Conservation (phyloP, 148 eudicot genomes). For the Mesembryanthemum crystallinum region DNA sequence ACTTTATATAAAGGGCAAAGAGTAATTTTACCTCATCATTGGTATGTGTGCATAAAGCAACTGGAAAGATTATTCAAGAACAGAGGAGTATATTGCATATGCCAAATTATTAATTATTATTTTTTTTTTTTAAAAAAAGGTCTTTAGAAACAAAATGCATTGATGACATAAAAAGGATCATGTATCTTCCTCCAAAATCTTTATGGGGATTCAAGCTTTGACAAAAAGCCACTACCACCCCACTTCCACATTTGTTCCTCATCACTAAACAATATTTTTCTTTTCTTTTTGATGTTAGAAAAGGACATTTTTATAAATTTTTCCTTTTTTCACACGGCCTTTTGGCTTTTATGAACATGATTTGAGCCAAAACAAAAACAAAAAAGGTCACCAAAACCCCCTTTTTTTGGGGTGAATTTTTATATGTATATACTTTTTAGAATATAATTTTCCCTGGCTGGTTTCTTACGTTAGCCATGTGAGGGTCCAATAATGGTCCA, state of each 20-base stretch:
- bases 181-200: conserved; percentile 17
- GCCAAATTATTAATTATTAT: no score
- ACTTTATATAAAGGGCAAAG: no score
- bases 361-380: conserved; percentile 8
- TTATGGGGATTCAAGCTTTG: conserved; percentile 19
- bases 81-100: no score
- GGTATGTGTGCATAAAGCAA: no score
- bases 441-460: neutral
- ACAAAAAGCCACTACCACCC: conserved; percentile 4
- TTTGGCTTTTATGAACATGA: conserved; percentile 1
- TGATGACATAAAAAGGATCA: neutral
- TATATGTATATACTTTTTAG: no score
- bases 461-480: conserved; percentile 24
- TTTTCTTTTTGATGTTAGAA: neutral
- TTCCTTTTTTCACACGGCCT: conserved; percentile 4
- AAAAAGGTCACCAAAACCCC: neutral
- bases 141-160: no score
- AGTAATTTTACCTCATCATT: no score
- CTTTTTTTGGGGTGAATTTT: neutral
- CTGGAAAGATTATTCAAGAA: no score
- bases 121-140: no score
- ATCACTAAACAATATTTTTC: neutral
- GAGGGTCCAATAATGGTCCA: conserved; percentile 29
- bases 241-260: neutral
- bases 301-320: neutral